phyloP scores from a whole-genome alignment of 2,329 filamentous ascomycete species.

The Sporothrix protearum region DNA sequence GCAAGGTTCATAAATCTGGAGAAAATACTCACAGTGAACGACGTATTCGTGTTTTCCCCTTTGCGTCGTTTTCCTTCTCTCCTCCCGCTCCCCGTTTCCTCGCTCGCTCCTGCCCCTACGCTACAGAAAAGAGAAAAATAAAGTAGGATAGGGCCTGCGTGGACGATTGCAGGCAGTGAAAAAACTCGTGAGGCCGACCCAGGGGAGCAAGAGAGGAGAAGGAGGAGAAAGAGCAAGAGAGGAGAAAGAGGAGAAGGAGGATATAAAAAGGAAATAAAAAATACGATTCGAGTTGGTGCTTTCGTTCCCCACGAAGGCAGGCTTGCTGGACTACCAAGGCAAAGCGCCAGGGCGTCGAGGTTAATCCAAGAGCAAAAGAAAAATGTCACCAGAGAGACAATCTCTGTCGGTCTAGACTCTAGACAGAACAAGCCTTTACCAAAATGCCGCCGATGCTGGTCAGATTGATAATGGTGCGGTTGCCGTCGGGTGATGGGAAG shows the following conservation, averaged over 20 bases:
- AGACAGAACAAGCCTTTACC: constrained; percentile 26
- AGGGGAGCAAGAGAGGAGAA: not conserved
- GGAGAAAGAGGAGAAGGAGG: constrained; percentile 3
- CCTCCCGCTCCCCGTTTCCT: not conserved
- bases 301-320: not conserved
- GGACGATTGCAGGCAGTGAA: not conserved
- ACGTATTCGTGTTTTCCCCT: not conserved
- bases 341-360: not conserved
- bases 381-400: not conserved
- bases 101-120: not conserved
- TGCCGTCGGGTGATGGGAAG: constrained; percentile 29
- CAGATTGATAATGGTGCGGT: constrained; percentile 45
- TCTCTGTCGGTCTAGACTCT: not conserved
- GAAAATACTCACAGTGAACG: not conserved
- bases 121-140: not conserved
- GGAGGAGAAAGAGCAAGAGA: not conserved
- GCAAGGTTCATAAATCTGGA: not conserved
- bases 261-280: not conserved
- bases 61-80: not conserved
- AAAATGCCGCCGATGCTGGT: constrained; percentile 43
- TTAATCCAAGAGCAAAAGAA: not conserved
- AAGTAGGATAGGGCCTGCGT: not conserved
- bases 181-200: not conserved
- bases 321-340: not conserved
- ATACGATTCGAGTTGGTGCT: not conserved